A percentile compares a stretch with the other conserved stretches of the same genome.
Evolutionary conservation across 2,329 filamentous ascomycete species (phyloP).

Genomic region (Pseudogymnoascus pannorum): DNA sequence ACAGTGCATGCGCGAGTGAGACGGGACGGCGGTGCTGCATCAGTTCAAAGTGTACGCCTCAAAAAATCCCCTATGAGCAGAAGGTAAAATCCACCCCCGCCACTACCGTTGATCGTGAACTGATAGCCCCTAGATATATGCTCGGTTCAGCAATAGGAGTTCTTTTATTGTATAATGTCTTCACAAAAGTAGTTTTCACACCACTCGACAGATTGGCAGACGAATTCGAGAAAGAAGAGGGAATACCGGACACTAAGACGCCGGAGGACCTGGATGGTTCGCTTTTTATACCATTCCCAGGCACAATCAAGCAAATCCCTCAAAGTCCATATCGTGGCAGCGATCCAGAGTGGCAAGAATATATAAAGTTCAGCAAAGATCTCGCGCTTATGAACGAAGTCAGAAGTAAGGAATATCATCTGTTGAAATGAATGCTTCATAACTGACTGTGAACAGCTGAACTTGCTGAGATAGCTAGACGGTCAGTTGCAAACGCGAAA

Average conservation of each 20-base stretch:
- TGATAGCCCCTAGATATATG: constrained; percentile 17
- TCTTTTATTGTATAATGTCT: constrained; percentile 36
- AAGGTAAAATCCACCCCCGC: not conserved
- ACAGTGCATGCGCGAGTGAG: not conserved
- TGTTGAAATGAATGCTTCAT: not conserved
- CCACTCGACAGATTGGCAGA: constrained; percentile 35
- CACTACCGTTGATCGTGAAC: not conserved
- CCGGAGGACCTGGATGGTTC: constrained; percentile 35
- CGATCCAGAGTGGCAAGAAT: constrained; percentile 58
- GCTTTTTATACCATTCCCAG: constrained; percentile 56
- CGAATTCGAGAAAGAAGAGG: constrained; percentile 33
- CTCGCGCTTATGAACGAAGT: constrained; percentile 34
- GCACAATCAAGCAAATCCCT: constrained; percentile 43
- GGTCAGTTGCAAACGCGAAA: constrained; percentile 31
- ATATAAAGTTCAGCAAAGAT: constrained; percentile 51
- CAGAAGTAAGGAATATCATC: constrained; percentile 14
- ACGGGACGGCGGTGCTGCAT: not conserved
- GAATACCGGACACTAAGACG: constrained; percentile 37
- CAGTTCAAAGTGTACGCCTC: constrained; percentile 2
- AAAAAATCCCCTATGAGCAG: not conserved
- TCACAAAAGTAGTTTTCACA: constrained; percentile 39
- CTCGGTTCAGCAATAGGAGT: constrained; percentile 30
- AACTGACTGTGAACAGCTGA: constrained; percentile 33
- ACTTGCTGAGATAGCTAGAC: constrained; percentile 37
- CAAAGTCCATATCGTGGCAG: constrained; percentile 45